phyloP scores from a whole-genome alignment of 768 basidiomycete genomes.

The Hirschioporus abietinus region DNA sequence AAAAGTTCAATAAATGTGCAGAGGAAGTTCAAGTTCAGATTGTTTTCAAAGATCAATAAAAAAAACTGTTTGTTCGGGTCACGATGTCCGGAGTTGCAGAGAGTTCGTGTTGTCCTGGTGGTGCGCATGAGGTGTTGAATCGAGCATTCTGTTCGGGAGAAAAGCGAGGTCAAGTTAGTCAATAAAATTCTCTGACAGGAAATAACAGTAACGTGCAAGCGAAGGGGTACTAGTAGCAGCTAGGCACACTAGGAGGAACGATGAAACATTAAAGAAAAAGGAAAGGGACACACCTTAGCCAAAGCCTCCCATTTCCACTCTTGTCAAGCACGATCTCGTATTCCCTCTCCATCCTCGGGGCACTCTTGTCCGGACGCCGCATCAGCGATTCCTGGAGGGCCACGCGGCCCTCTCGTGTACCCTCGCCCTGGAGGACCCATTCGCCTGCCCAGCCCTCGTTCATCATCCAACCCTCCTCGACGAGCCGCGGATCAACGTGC shows the following conservation, averaged over 20 bases:
- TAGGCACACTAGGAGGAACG: neutral
- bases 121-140: neutral
- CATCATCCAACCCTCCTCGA: slow-evolving; percentile 30
- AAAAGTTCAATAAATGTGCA: neutral
- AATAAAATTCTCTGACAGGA: neutral
- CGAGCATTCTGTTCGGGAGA: neutral
- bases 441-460: slow-evolving; percentile 73
- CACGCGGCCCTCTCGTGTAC: slow-evolving; percentile 38
- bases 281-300: slow-evolving; percentile 11
- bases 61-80: neutral
- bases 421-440: slow-evolving; percentile 78
- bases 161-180: neutral
- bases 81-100: neutral
- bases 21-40: neutral
- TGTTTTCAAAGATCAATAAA: neutral
- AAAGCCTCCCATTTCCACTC: slow-evolving; percentile 16
- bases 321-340: slow-evolving; percentile 18
- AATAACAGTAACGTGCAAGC: neutral
- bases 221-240: neutral
- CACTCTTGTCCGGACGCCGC: slow-evolving; percentile 4
- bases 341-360: slow-evolving; percentile 8
- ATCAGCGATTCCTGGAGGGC: slow-evolving; percentile 11
- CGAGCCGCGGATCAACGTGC: slow-evolving; percentile 22
- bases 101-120: neutral
- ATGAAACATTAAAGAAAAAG: neutral